Conservation (phyloP, 768 basidiomycete species). For the Hericium rajendrae region DNA sequence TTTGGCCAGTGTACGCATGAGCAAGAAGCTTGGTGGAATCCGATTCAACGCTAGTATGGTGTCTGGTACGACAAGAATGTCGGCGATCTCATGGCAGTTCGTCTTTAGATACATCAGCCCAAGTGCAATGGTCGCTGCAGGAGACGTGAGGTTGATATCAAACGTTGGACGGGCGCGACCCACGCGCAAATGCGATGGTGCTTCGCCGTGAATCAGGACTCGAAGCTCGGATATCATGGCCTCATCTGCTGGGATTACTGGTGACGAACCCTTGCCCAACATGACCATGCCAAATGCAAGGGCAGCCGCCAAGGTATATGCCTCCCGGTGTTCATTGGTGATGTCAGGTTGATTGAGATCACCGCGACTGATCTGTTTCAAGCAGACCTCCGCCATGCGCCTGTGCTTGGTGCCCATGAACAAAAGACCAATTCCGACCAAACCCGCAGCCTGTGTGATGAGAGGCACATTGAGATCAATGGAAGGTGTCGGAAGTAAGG, state of each 20-base stretch:
- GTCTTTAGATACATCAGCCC: conserved; percentile 91
- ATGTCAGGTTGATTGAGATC: conserved; percentile 76
- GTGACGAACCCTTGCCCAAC: conserved; percentile 72
- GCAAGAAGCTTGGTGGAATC: conserved; percentile 80
- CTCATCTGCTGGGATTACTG: conserved; percentile 61
- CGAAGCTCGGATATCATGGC: conserved; percentile 58
- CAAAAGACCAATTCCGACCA: conserved; percentile 81
- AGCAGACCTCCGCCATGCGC: conserved; percentile 87
- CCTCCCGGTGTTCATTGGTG: conserved; percentile 83
- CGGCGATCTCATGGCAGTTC: conserved; percentile 75
- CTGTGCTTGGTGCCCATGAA: conserved; percentile 84
- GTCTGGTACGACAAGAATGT: conserved; percentile 75
- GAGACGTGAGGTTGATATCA: conserved; percentile 85
- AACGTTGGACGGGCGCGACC: conserved; percentile 39
- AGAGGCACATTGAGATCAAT: conserved; percentile 88
- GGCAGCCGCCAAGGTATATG: conserved; percentile 83
- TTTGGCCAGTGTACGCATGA: conserved; percentile 70
- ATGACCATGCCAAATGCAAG: conserved; percentile 95
- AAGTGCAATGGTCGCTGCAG: conserved; percentile 83
- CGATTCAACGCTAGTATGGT: conserved; percentile 72
- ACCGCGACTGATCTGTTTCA: conserved; percentile 71
- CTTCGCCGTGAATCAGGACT: conserved; percentile 69
- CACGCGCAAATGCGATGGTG: conserved; percentile 29
- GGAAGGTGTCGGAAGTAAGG: conserved; percentile 76
- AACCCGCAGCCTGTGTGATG: conserved; percentile 81